These are phyloP conservation scores for Skeletonema marinoi DNA, from an alignment of 108 stramenopile species.

Conservation along the genomic window DNA sequence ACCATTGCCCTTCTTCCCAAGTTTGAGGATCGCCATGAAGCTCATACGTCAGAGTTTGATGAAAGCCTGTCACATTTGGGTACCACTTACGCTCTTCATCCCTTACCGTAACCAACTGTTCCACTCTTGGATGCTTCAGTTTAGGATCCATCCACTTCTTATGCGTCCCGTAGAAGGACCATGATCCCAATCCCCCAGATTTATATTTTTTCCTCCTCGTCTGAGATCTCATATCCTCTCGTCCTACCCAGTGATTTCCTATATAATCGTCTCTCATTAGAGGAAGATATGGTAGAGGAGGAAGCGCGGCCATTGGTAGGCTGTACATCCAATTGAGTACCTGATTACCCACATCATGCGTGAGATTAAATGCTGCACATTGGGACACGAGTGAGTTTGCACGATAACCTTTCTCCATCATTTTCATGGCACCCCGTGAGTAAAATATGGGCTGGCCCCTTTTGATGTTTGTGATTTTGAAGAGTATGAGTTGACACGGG, in stretches of 20 bases:
- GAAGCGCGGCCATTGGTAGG: constrained; percentile 17
- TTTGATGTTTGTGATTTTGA: no score
- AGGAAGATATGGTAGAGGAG: background rate
- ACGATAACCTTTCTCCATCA: constrained; percentile 21
- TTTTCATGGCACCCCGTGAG: constrained; percentile 14
- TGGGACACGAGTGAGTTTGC: constrained; percentile 21
- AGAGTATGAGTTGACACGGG: no score
- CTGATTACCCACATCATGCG: constrained; percentile 43
- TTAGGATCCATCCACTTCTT: constrained; percentile 7
- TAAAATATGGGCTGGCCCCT: constrained; percentile 39
- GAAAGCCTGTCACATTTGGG: no score
- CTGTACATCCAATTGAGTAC: constrained; percentile 43
- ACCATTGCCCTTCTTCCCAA: constrained; percentile 9
- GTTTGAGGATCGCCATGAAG: constrained; percentile 15
- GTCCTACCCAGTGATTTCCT: constrained; percentile 8
- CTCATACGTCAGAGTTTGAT: background rate
- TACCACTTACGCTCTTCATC: no score
- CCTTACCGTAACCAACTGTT: background rate
- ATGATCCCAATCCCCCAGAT: background rate
- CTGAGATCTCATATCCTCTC: background rate
- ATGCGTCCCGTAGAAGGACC: constrained; percentile 3
- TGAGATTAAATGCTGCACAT: constrained; percentile 26
- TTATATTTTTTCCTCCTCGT: no score
- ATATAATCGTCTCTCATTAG: background rate
- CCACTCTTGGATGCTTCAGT: background rate